Evolutionary conservation across 1,139 yeast genomes (phyloP).

Genomic region (Pichia norvegensis): DNA sequence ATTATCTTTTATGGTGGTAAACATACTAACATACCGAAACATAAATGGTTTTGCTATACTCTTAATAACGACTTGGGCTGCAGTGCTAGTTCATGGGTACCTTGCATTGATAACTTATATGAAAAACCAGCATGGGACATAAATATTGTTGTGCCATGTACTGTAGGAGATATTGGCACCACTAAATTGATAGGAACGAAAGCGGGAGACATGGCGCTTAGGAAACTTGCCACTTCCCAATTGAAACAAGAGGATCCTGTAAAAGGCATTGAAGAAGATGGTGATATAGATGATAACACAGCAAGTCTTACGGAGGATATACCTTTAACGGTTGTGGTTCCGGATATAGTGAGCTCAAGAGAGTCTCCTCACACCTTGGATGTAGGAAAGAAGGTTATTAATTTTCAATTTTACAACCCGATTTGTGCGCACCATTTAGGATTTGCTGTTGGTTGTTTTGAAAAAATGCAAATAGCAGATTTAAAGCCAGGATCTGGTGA

Average conservation of each 20-base stretch:
- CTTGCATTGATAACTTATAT: conserved; percentile 85
- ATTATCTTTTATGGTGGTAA: conserved; percentile 58
- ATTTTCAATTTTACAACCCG: conserved; percentile 78
- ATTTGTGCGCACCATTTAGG: conserved; percentile 95
- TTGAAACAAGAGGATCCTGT: conserved; percentile 20
- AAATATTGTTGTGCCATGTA: conserved; percentile 73
- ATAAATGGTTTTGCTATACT: conserved; percentile 79
- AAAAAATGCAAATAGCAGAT: conserved; percentile 44
- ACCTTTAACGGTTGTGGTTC: conserved; percentile 67
- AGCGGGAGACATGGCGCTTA: conserved; percentile 26
- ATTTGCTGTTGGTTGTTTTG: conserved; percentile 89
- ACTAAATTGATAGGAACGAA: conserved; percentile 28
- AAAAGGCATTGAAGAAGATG: conserved; percentile 30
- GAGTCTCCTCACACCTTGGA: conserved; percentile 53
- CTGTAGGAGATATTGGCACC: conserved; percentile 61
- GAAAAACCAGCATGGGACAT: conserved; percentile 91
- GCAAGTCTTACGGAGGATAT: conserved; percentile 31
- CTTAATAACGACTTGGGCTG: conserved; percentile 69
- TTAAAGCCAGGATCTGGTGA: conserved; percentile 31
- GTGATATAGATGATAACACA: conserved; percentile 24
- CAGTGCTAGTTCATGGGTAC: conserved; percentile 92
- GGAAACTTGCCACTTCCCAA: conserved; percentile 28
- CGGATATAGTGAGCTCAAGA: conserved; percentile 53
- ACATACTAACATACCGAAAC: conserved; percentile 31
- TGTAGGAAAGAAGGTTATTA: conserved; percentile 62